Base-by-base conservation (phyloP, 176 grass and related monocot species). In the Eleusine indica region DNA sequence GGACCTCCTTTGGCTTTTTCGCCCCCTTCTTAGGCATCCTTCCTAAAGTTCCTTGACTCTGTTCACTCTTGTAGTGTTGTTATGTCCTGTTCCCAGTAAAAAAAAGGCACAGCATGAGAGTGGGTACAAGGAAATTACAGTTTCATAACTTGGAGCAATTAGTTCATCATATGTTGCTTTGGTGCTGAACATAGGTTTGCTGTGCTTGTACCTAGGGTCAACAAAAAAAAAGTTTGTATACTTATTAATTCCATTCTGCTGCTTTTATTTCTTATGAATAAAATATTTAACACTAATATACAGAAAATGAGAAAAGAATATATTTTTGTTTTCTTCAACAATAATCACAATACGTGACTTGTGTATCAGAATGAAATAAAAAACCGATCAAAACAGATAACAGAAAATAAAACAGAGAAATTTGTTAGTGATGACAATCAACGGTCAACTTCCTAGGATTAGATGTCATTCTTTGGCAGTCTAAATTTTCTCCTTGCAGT, bases 11-110 rank as follows among this genome's bases (percentile, higher is more conserved):
- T 10, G 74, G 51, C 18, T 86, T 92, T n/a, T 77, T 80, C 3
- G 22, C 9, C 6, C 48, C 67, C 85, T 85, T 83, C 77, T 74
- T 76, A 73, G 94, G 38, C 87, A 97, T 97, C 37, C 54, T 80
- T 49, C 42, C 21, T 40, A 41, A 7, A 12, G 54, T 51, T 68
- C 4, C 0, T 22, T 49, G 54, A 19, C 30, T 44, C 48, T n/a
- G 47, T 57, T 75, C 49, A 75, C 61, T 76, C 72, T n/a, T 67
- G 51, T 32, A 32, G 67, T n/a, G 9, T 30, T 14, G 82, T 21
- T 66, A 54, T 54, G 41, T 8, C 51, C 13, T 78, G 52, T 70
- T 39, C 39, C 77, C 16, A 39, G 25, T 80, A 35, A 39, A 40
- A 35, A 52, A 32, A 80, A 51, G 32, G 6, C 15, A 44, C 4